Conservation (phyloP, 371 early-diverging fungal genomes). For the Capillidium rhysosporum region DNA sequence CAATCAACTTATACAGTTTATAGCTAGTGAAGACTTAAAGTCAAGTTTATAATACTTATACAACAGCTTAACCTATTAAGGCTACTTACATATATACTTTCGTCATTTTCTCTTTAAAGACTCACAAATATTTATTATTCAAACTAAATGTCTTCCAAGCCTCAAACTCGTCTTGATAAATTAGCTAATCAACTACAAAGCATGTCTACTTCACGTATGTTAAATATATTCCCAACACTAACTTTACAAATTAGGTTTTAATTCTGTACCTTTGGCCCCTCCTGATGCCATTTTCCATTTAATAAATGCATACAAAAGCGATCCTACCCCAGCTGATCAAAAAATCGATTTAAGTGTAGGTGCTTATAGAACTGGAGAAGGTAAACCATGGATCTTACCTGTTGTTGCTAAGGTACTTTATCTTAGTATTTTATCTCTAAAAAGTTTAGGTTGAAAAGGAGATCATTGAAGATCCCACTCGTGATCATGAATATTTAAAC, state of each 20-base stretch:
- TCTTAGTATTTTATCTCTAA: not conserved
- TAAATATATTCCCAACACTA: too few relatives aligned
- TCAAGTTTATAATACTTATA: too few relatives aligned
- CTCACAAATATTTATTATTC: too few relatives aligned
- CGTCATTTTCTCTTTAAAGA: too few relatives aligned
- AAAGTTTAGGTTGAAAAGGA: constrained; percentile 51
- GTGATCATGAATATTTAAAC: constrained; percentile 88
- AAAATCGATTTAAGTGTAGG: constrained; percentile 95
- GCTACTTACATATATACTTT: too few relatives aligned
- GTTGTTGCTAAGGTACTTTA: constrained; percentile 64
- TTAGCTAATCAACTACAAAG: too few relatives aligned
- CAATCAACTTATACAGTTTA: too few relatives aligned
- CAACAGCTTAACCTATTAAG: too few relatives aligned
- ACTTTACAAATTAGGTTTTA: constrained; percentile 16
- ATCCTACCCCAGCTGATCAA: constrained; percentile 26
- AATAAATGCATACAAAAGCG: constrained; percentile 61
- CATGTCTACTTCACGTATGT: too few relatives aligned
- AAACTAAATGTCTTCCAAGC: too few relatives aligned
- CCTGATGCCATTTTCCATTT: constrained; percentile 84
- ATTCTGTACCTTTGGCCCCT: constrained; percentile 46
- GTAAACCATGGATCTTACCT: constrained; percentile 88
- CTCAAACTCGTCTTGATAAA: too few relatives aligned
- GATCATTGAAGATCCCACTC: constrained; percentile 36
- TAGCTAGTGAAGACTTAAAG: too few relatives aligned
- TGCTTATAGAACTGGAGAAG: constrained; percentile 80